Percentiles rank a stretch among this genome's conserved stretches.
phyloP scores from a whole-genome alignment of 352 stramenopile species.

The Phytopythium aichiense region DNA sequence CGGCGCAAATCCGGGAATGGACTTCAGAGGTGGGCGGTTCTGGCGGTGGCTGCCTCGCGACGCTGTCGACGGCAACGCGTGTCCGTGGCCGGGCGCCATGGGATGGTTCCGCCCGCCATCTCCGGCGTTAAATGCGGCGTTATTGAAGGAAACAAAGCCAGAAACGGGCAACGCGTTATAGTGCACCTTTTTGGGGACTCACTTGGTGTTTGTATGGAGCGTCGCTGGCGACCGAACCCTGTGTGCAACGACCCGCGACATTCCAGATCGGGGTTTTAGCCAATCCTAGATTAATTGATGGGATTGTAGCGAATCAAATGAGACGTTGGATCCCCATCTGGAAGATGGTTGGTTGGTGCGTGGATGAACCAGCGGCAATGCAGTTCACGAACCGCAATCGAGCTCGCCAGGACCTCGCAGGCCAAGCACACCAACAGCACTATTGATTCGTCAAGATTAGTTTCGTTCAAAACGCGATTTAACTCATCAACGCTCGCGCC shows the following conservation, averaged over 20 bases:
- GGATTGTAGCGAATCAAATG: too few species aligned
- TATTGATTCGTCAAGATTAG: too few species aligned
- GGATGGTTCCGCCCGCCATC: neutral
- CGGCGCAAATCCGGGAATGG: slow-evolving; percentile 1
- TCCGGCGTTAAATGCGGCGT: neutral
- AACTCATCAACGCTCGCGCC: slow-evolving; percentile 1
- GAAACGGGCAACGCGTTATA: neutral
- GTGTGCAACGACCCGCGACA: slow-evolving; percentile 1
- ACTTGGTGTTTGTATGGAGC: neutral
- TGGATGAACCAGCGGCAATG: neutral
- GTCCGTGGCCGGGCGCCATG: neutral
- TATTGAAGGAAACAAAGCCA: slow-evolving; percentile 1
- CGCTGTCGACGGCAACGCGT: neutral
- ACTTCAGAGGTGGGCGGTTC: neutral
- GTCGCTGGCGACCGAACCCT: neutral
- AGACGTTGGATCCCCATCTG: neutral
- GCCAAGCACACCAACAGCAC: neutral
- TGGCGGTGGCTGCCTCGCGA: neutral
- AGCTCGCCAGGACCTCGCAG: neutral
- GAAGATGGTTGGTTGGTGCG: neutral
- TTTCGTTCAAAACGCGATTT: neutral
- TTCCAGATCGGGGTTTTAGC: neutral
- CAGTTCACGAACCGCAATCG: neutral
- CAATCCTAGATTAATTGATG: neutral
- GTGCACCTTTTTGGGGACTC: neutral